A percentile compares a stretch with the other conserved stretches of the same genome.
Conservation (phyloP, 139 green algal species). For the Nannochloris sp. region DNA sequence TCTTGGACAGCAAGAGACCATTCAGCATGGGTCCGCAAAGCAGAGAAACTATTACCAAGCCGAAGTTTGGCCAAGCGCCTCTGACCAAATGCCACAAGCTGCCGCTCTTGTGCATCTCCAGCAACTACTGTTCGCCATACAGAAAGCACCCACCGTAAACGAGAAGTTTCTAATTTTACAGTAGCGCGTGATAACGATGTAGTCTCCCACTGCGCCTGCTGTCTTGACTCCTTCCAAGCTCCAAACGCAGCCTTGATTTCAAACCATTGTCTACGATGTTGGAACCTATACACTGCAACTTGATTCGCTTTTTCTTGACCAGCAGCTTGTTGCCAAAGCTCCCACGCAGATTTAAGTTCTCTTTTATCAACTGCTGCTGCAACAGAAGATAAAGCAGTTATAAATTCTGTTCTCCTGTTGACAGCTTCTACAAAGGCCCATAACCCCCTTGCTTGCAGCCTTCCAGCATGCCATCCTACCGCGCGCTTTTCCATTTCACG, state of each 20-base stretch:
- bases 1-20: background rate
- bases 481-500: conserved; percentile 7
- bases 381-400: background rate
- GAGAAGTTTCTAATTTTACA: background rate
- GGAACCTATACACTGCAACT: background rate
- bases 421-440: conserved; percentile 6
- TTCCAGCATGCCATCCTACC: background rate
- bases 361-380: background rate
- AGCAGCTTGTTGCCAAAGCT: background rate
- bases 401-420: background rate
- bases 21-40: conserved; percentile 20
- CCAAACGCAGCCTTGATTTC: background rate
- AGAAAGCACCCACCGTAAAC: conserved; percentile 4
- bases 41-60: conserved; percentile 2
- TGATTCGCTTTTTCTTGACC: background rate
- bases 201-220: background rate
- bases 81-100: background rate
- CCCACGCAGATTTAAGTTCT: background rate
- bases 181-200: background rate
- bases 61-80: conserved; percentile 8
- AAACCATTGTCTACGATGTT: background rate
- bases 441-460: conserved; percentile 13
- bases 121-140: conserved; percentile 6
- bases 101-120: background rate
- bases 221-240: background rate